Base-by-base conservation (phyloP, 2,329 filamentous ascomycete species). In the Trichophyton simii region DNA sequence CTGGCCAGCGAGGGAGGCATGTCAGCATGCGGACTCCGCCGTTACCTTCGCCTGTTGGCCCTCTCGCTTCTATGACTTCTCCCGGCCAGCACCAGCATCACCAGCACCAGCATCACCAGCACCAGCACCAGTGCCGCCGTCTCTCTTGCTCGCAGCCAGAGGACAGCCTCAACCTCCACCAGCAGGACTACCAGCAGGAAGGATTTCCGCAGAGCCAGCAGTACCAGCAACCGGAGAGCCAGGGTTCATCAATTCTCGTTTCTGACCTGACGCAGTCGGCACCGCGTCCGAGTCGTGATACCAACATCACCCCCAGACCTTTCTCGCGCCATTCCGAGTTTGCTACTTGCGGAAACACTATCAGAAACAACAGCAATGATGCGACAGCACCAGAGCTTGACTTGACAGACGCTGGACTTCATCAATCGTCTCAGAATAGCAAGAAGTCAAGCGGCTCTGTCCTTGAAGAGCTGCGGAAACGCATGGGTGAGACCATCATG, bases 401-500 rank as follows among this genome's bases (percentile, higher is more conserved):
- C 46, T 57, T 42, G 46, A 59, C 36, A 28, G 55, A 46, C 25
- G 18, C 46, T 52, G 22, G 46, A 1, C 22, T 28, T 25, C 9
- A 52, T 52, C 46, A 52, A 52, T 52, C 46, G 20, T 15, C 9
- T 58, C 59, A 44, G 69, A 48, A 38, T 38, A 38, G 68, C 71
- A 59, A 71, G 72, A 50, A 71, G 66, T 60, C 70, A 65, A 72
- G 68, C 61, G 68, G 71, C 61, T 72, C 73, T 58, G 75, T 73
- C 18, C 66, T 77, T 8, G 73, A 74, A 42, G 73, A 76, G 61
- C 61, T 77, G 52, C 72, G 72, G 61, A 71, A 71, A 64, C 71
- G 73, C 67, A 76, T 77, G 73, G 74, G 76, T 63, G 74, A 76
- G 61, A 66, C 74, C 46, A 68, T 76, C 34, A 69, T 71, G 38